phyloP scores from a whole-genome alignment of 495 filamentous ascomycete species.

The Delitschia confertaspora region DNA sequence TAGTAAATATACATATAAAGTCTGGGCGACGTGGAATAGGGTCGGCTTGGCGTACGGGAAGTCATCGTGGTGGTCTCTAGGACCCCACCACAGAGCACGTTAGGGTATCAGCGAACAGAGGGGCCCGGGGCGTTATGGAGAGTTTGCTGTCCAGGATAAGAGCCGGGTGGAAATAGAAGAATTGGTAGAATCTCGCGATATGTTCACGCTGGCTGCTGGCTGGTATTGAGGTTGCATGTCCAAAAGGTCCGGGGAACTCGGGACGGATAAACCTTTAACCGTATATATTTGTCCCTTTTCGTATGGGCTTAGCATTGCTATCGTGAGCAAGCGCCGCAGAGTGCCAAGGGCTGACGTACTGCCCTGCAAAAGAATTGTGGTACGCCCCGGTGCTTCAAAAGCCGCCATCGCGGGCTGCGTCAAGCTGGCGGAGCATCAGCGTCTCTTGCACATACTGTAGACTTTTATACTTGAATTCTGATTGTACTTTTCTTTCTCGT shows the following conservation, averaged over 20 bases:
- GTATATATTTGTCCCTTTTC: too few relatives aligned
- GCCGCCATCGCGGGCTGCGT: too few relatives aligned
- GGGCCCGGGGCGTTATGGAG: background rate
- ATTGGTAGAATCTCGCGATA: background rate
- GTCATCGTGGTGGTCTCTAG: slow-evolving; percentile 48
- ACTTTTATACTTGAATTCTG: too few relatives aligned
- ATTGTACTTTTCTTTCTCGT: background rate
- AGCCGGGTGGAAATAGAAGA: background rate
- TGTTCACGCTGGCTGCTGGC: background rate
- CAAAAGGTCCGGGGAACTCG: too few relatives aligned
- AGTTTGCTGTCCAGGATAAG: background rate
- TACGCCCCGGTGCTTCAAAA: too few relatives aligned
- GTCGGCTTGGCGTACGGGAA: slow-evolving; percentile 51
- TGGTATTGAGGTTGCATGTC: background rate
- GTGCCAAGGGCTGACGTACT: too few relatives aligned
- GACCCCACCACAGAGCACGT: slow-evolving; percentile 21
- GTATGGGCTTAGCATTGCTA: too few relatives aligned
- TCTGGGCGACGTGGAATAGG: background rate
- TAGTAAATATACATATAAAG: slow-evolving; percentile 3
- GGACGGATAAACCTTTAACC: too few relatives aligned
- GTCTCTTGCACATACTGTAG: too few relatives aligned
- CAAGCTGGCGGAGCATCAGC: too few relatives aligned
- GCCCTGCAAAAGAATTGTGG: too few relatives aligned
- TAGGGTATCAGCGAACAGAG: slow-evolving; percentile 1
- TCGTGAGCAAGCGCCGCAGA: too few relatives aligned